Evolutionary conservation across 208 protist species (phyloP).

Genomic region (Acanthamoeba lenticulata): DNA sequence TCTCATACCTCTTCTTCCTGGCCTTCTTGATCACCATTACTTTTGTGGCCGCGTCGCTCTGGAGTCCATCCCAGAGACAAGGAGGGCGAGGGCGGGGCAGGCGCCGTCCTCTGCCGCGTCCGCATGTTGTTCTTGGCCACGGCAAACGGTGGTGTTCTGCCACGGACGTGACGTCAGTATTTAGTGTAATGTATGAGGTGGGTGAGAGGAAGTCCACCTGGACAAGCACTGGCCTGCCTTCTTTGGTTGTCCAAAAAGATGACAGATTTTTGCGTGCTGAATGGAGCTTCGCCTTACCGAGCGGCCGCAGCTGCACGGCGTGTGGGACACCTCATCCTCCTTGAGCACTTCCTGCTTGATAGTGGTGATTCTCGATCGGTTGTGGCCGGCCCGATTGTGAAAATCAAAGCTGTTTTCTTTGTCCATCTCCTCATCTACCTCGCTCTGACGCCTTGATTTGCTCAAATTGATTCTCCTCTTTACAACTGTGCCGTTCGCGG

Average conservation of each 20-base stretch:
- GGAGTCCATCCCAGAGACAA: not conserved
- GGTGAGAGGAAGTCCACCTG: not conserved
- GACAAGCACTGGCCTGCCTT: not conserved
- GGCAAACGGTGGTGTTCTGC: not conserved
- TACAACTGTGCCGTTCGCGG: not conserved
- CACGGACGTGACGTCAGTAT: not conserved
- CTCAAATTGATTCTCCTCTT: not conserved
- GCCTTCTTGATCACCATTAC: not conserved
- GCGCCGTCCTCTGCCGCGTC: not conserved
- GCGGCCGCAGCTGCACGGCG: not conserved
- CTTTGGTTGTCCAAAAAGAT: not conserved
- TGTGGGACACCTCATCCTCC: not conserved
- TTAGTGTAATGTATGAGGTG: not conserved
- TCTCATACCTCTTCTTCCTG: conserved; percentile 6
- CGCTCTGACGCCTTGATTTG: too few relatives aligned
- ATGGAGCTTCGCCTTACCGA: not conserved
- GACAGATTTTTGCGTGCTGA: conserved; percentile 37
- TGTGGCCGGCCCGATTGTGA: not conserved
- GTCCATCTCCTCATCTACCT: conserved; percentile 32
- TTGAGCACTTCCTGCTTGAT: not conserved
- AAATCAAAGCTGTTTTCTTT: conserved; percentile 30
- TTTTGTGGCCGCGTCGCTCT: too few relatives aligned
- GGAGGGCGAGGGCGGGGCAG: not conserved
- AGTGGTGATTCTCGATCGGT: not conserved
- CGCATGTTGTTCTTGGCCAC: not conserved